phyloP scores from a whole-genome alignment of 1,284 basidiomycete genomes.

The Trichosporon inkin region DNA sequence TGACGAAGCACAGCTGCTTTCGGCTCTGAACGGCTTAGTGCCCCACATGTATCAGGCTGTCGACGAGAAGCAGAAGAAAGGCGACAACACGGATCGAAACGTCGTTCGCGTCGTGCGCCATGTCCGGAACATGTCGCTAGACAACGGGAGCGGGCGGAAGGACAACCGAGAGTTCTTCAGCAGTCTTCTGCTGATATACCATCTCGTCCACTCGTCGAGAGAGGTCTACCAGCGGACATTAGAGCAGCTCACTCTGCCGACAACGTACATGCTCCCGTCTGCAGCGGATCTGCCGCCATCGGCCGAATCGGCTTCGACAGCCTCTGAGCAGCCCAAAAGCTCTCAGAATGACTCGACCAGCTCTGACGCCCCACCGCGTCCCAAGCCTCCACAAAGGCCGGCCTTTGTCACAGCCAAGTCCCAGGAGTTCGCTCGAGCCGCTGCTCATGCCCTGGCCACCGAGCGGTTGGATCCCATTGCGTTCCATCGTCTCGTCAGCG shows the following conservation, averaged over 20 bases:
- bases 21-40: conserved; percentile 42
- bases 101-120: not conserved
- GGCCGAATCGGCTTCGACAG: not conserved
- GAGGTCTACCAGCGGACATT: conserved; percentile 9
- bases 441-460: conserved; percentile 23
- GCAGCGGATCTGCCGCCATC: not conserved
- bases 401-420: conserved; percentile 3
- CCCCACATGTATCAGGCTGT: conserved; percentile 38
- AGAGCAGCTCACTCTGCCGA: conserved; percentile 10
- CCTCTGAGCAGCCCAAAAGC: not conserved
- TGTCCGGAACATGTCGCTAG: not conserved
- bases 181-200: conserved; percentile 35
- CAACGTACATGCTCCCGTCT: not conserved
- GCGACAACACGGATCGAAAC: not conserved
- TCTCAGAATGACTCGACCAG: no score
- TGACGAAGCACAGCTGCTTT: conserved; percentile 40
- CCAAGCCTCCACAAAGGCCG: not conserved
- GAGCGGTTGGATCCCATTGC: conserved; percentile 33
- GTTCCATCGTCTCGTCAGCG: conserved; percentile 25
- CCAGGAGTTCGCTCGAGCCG: conserved; percentile 13
- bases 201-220: conserved; percentile 29
- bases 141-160: not conserved
- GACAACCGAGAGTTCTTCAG: conserved; percentile 31
- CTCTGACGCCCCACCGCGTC: not conserved
- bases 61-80: conserved; percentile 10